Base-by-base conservation (phyloP, 441 rosid genomes). In the Theobroma grandiflorum region DNA sequence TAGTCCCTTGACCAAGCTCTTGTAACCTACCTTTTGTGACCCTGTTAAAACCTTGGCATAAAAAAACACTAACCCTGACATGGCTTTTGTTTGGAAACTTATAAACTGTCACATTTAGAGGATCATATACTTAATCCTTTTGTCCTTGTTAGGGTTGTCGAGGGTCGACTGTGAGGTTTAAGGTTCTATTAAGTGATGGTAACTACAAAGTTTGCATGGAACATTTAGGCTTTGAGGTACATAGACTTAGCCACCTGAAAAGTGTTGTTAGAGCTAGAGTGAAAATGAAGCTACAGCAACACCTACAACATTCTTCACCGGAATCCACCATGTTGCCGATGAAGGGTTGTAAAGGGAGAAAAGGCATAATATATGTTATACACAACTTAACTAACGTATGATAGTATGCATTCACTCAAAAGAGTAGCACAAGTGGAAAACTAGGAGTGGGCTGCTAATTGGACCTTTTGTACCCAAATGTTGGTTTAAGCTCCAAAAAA, bases 181-280 rank as follows among this genome's bases (percentile, higher is more conserved):
- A 45, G 77, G 97, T 73, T 74, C n/a, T 82, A 83, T 91, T n/a
- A 62, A 93, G 89, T 62, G 93, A 87, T n/a, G 98, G 93, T 50
- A 94, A 72, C 84, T 88, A 87, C 72, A 95, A 79, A 0, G 61
- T 3, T 1, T 81, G 16, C 59, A 94, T 86, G 9, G 80, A 81
- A 80, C 90, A 87, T 77, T 87, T 86, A 16, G 96, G 96, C 31
- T 82, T 82, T n/a, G 87, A 72, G 42, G 91, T 35, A 8, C 95
- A 90, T 18, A 92, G 81, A 49, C 90, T 85, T 2, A 93, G 91
- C 97, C 98, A 95, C 72, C 92, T 7, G 84, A 92, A 91, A 20
- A 95, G 90, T 16, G 89, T 78, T 35, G 96, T 84, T 6, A 95
- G 75, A 45, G 97, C 94, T 15, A 82, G 75, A 4, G 90, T 85